Conservation (phyloP, 305 asterid genomes). For the Ilex paraguariensis region DNA sequence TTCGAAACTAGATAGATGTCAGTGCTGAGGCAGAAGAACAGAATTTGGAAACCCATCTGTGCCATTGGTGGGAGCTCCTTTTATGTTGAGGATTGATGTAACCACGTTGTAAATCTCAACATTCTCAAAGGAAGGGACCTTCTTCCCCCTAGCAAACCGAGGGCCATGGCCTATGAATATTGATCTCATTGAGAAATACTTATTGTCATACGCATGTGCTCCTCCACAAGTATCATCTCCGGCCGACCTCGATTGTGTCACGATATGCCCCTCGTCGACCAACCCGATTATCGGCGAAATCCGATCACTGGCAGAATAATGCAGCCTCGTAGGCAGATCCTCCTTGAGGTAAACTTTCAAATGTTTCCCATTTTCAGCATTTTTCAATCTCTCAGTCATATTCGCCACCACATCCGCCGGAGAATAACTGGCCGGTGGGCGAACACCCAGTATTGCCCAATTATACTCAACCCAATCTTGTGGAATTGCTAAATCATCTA, state of each 20-base stretch:
- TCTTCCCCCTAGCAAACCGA: background rate
- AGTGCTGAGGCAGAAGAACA: background rate
- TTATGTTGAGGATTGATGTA: background rate
- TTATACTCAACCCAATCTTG: background rate
- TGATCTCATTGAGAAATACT: background rate
- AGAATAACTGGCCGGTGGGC: background rate
- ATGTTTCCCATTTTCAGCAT: background rate
- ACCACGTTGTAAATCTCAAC: background rate
- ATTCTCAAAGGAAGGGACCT: background rate
- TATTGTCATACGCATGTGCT: background rate
- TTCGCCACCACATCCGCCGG: background rate
- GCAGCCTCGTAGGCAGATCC: background rate
- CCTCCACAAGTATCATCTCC: no score
- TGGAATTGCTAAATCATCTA: background rate
- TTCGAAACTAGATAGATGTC: no score
- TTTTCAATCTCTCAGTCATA: no score
- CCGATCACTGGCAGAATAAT: background rate
- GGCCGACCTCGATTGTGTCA: no score
- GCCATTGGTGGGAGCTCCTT: background rate
- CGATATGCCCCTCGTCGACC: background rate
- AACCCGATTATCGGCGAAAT: background rate
- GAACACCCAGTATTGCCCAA: background rate
- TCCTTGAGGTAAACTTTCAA: background rate
- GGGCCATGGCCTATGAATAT: background rate
- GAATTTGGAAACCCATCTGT: background rate